A percentile compares a stretch with the other conserved stretches of the same genome.
Evolutionary conservation across 768 basidiomycete genomes (phyloP).

Genomic region (Psilocybe azurescens): DNA sequence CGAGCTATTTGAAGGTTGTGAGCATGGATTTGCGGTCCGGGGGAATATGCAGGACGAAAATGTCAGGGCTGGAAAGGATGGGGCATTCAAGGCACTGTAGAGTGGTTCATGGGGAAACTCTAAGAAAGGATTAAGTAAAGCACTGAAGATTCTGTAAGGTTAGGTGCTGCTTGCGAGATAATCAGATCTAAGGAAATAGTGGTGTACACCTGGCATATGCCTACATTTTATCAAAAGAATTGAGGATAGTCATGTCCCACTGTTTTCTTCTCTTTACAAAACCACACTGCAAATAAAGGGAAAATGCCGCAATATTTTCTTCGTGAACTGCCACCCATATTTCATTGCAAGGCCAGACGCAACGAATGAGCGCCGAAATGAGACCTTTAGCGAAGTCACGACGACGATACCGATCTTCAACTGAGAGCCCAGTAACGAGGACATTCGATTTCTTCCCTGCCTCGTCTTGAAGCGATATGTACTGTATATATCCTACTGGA

Average conservation of each 20-base stretch:
- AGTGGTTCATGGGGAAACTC: constrained; percentile 44
- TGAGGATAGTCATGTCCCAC: constrained; percentile 3
- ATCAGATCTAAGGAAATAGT: background rate
- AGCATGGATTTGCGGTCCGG: constrained; percentile 57
- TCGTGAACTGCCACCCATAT: constrained; percentile 9
- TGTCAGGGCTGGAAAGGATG: constrained; percentile 66
- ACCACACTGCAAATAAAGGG: constrained; percentile 11
- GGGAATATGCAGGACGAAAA: constrained; percentile 50
- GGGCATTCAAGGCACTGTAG: constrained; percentile 59
- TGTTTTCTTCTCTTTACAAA: constrained; percentile 3
- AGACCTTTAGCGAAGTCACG: constrained; percentile 10
- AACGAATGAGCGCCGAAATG: constrained; percentile 1
- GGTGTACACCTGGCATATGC: background rate
- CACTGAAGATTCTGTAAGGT: no score
- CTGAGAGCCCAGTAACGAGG: constrained; percentile 13
- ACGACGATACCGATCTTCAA: constrained; percentile 4
- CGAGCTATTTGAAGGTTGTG: constrained; percentile 47
- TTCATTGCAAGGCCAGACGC: constrained; percentile 3
- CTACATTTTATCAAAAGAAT: background rate
- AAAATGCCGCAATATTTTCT: constrained; percentile 5
- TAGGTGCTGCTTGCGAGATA: no score
- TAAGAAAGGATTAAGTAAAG: no score
- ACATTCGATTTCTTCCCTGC: background rate
- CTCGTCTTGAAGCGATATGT: constrained; percentile 2
- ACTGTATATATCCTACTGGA: constrained; percentile 12